These are phyloP conservation scores for Lipomyces orientalis DNA, from an alignment of 805 yeast species.

Conservation along the genomic window DNA sequence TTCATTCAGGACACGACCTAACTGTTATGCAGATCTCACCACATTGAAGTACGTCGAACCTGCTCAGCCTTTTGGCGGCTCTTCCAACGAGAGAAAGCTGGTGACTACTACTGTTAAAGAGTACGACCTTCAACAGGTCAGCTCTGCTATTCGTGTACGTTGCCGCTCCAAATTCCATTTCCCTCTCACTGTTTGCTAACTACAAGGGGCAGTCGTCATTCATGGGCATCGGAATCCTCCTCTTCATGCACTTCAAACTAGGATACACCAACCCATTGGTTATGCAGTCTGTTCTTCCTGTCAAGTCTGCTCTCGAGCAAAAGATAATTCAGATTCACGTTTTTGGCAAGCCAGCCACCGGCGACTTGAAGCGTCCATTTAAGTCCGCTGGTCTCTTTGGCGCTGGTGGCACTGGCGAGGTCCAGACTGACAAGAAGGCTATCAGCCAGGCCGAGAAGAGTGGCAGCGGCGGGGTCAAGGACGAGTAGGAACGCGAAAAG, in stretches of 20 bases:
- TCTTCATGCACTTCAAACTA: constrained; percentile 96
- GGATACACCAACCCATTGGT: constrained; percentile 96
- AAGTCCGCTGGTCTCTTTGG: constrained; percentile 79
- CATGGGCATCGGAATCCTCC: constrained; percentile 95
- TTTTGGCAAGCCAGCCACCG: constrained; percentile 79
- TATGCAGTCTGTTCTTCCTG: constrained; percentile 89
- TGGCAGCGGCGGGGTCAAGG: constrained; percentile 82
- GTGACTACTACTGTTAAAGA: constrained; percentile 93
- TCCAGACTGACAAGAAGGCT: constrained; percentile 85
- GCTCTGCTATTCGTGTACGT: constrained; percentile 58
- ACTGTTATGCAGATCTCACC: constrained; percentile 61
- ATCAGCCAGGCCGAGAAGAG: constrained; percentile 82
- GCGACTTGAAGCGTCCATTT: constrained; percentile 96
- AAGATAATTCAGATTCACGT: constrained; percentile 91
- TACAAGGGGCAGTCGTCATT: constrained; percentile 62
- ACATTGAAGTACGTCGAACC: constrained; percentile 90
- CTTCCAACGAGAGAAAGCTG: constrained; percentile 71
- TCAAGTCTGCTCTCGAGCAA: constrained; percentile 87
- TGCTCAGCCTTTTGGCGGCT: constrained; percentile 78
- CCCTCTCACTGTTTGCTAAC: constrained; percentile 1
- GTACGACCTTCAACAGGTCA: constrained; percentile 88
- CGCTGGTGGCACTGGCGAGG: constrained; percentile 51
- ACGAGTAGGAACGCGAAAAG: constrained; percentile 58
- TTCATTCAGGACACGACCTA: background rate
- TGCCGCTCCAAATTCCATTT: background rate